phyloP scores from a whole-genome alignment of 78 protist species.

The Salpingoeca rosetta region DNA sequence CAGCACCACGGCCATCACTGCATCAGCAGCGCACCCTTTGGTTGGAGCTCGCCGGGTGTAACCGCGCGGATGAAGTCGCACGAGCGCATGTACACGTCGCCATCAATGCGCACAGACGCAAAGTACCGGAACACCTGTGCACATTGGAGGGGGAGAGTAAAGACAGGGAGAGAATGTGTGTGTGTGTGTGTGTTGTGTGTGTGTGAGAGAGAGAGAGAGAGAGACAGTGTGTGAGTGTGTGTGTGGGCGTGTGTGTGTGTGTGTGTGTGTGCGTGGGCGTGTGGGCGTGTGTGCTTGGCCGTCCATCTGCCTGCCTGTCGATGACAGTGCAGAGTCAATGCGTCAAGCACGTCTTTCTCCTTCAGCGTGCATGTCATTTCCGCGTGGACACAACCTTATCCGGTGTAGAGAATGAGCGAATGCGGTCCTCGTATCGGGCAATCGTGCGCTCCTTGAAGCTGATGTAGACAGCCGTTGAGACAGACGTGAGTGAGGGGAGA shows the following conservation, averaged over 20 bases:
- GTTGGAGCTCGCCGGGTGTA: not conserved
- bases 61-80: not conserved
- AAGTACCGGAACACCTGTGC: conserved; percentile 1
- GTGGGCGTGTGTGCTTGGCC: not conserved
- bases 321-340: too few species aligned
- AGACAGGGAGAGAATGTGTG: not conserved
- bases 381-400: not conserved
- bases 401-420: not conserved
- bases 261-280: not conserved
- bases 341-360: too few species aligned
- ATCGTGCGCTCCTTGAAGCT: not conserved
- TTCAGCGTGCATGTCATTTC: not conserved
- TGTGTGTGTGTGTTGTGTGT: too few species aligned
- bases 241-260: not conserved
- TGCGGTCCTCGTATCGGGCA: not conserved
- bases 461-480: too few species aligned
- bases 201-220: not conserved
- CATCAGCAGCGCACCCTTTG: not conserved
- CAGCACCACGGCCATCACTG: too few species aligned
- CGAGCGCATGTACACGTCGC: conserved; percentile 2
- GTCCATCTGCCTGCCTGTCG: too few species aligned
- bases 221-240: not conserved
- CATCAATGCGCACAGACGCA: not conserved
- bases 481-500: too few species aligned
- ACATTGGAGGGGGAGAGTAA: too few species aligned